A percentile compares a stretch with the other conserved stretches of the same genome.
Conservation (phyloP, 208 protist genomes). For the Leishmania arabica region DNA sequence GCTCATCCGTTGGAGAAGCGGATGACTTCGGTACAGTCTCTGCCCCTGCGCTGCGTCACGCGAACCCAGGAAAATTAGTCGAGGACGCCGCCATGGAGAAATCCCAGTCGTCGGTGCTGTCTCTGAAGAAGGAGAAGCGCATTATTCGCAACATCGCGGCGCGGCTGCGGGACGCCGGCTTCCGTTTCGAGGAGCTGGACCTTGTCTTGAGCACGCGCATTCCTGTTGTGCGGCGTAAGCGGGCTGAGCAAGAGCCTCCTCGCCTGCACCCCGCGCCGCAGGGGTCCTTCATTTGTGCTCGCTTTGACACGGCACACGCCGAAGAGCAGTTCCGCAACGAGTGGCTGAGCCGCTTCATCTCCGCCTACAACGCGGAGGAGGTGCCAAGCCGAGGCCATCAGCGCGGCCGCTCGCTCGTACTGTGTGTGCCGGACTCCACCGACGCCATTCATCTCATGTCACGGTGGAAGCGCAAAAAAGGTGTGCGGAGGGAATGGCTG, state of each 20-base stretch:
- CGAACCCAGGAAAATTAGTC: neutral
- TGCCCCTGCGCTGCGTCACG: neutral
- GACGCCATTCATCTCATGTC: conserved; percentile 51
- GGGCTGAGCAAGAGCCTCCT: conserved; percentile 15
- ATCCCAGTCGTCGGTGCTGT: neutral
- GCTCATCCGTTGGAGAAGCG: neutral
- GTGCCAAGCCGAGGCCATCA: neutral
- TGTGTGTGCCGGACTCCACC: conserved; percentile 21
- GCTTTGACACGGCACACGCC: conserved; percentile 11
- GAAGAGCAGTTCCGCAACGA: conserved; percentile 11
- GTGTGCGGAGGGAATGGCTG: conserved; percentile 42
- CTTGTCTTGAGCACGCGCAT: conserved; percentile 52
- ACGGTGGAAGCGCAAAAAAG: conserved; percentile 15
- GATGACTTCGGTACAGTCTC: neutral
- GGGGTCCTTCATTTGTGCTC: conserved; percentile 22
- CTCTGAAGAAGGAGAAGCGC: conserved; percentile 19
- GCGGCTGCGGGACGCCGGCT: conserved; percentile 52
- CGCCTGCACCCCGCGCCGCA: conserved; percentile 4
- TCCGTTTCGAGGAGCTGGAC: conserved; percentile 68
- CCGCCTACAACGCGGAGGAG: conserved; percentile 7
- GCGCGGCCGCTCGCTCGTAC: neutral
- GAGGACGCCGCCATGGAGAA: neutral
- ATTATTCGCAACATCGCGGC: conserved; percentile 28
- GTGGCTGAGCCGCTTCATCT: neutral
- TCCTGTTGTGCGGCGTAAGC: conserved; percentile 66